A percentile compares a stretch with the other conserved stretches of the same genome.
Conservation (phyloP, 2,329 filamentous ascomycete genomes). For the Aurifilum marmelostoma region DNA sequence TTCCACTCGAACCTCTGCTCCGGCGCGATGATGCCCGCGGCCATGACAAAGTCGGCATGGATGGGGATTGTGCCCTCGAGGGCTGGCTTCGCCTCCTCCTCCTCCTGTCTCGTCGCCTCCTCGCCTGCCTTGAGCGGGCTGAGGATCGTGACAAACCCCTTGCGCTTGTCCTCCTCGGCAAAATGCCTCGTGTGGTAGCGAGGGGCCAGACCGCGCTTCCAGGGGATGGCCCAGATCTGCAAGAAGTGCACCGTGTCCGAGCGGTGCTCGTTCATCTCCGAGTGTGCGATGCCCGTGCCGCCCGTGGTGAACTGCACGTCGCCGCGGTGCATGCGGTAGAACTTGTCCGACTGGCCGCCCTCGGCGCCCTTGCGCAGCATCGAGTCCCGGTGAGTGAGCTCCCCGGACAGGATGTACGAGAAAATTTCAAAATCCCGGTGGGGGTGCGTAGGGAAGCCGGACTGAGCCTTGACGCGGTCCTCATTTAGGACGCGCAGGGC, state of each 20-base stretch:
- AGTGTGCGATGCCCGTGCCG: slow-evolving; percentile 80
- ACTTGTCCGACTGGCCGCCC: slow-evolving; percentile 62
- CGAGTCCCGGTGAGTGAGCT: slow-evolving; percentile 84
- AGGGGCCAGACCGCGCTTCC: slow-evolving; percentile 71
- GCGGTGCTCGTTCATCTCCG: slow-evolving; percentile 77
- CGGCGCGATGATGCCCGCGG: slow-evolving; percentile 72
- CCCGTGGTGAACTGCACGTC: slow-evolving; percentile 91
- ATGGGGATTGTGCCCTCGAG: slow-evolving; percentile 75
- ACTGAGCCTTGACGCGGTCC: slow-evolving; percentile 74
- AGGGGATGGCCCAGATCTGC: slow-evolving; percentile 86
- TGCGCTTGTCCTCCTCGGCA: slow-evolving; percentile 71
- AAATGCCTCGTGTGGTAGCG: slow-evolving; percentile 78
- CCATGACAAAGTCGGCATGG: slow-evolving; percentile 84
- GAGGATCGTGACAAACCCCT: slow-evolving; percentile 73
- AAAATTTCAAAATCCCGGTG: slow-evolving; percentile 91
- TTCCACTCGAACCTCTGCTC: slow-evolving; percentile 70
- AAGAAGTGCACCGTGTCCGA: slow-evolving; percentile 78
- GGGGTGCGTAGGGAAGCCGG: slow-evolving; percentile 82
- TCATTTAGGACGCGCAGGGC: slow-evolving; percentile 85
- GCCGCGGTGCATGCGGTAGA: slow-evolving; percentile 73
- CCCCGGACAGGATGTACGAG: slow-evolving; percentile 81
- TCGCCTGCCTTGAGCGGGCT: slow-evolving; percentile 71
- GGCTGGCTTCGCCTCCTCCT: slow-evolving; percentile 64
- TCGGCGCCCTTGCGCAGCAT: slow-evolving; percentile 75
- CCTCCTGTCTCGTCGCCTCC: slow-evolving; percentile 63